Base-by-base conservation (phyloP, 202 grass and related monocot genomes). In the Elaeis oleifera region DNA sequence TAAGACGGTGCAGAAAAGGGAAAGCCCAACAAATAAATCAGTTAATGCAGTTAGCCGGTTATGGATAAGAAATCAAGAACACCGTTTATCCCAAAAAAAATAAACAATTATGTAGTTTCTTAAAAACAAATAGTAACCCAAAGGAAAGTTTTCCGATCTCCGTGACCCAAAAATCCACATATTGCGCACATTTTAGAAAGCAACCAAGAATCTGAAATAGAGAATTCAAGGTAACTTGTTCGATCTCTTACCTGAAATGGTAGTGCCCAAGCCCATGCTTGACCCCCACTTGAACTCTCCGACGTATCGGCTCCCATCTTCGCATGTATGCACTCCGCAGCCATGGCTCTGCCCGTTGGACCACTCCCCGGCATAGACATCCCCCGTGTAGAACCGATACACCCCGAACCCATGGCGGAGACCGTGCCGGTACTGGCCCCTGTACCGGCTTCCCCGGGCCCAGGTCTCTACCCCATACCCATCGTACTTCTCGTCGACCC, bases 201-300 rank as follows among this genome's bases (percentile, higher is more conserved):
- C 7, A 36, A 13, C 36, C 36, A 44, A 39, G 6, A 39, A 39
- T 39, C 5, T 39, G 36, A 39, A 11, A 39, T 8, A 39, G 36
- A 44, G 32, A 44, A 44, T 44, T 44, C 36, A 2, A 44, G 8
- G 36, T 44, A 44, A 44, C 36, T 31, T 31, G 11, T 44, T 44
- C 36, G 3, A 44, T 44, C 36, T 44, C 36, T 60, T 29, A 60
- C 58, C 58, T 60, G 58, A 60, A 60, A 17, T 26, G 58, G 26
- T 60, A 60, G 24, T 17, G 58, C 16, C 58, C 58, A 26, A 60
- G 58, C 24, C 58, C 58, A 26, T 60, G 58, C 58, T 60, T 60
- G 26, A 31, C 58, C 58, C 58, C 24, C 58, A 18, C 36, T 44
- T 44, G 36, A 44, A 44, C 36, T 44, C 36, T 44, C 36, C 36